Percentiles rank a stretch among this genome's conserved stretches.
Conservation (phyloP, 1,284 basidiomycete species). For the Sphaerobolus stellatus region DNA sequence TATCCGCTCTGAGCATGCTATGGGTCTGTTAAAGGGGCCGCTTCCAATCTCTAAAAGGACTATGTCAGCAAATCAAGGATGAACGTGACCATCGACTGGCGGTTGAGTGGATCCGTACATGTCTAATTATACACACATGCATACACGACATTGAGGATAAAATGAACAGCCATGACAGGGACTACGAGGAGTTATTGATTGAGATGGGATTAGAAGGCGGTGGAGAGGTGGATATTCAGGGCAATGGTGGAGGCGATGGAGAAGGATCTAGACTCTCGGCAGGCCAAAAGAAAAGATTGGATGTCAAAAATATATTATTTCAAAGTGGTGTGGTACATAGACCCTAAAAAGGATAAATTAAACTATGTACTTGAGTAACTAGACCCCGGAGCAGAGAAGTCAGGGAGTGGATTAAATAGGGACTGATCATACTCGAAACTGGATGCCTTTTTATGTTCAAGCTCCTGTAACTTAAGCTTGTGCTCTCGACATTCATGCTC, state of each 20-base stretch:
- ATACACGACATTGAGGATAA: background rate
- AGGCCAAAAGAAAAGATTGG: background rate
- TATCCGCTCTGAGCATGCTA: slow-evolving; percentile 2
- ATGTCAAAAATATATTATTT: background rate
- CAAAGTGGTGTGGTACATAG: background rate
- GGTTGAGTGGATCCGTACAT: slow-evolving; percentile 1
- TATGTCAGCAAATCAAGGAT: slow-evolving; percentile 5
- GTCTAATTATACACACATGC: slow-evolving; percentile 1
- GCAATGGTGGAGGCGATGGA: background rate
- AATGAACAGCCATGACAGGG: background rate
- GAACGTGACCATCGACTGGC: background rate
- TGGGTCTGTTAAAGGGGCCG: slow-evolving; percentile 1
- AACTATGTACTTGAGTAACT: no score
- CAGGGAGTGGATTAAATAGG: no score
- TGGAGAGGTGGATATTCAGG: background rate
- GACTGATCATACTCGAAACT: background rate
- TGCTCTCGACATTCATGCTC: background rate
- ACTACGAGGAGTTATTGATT: background rate
- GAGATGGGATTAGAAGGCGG: background rate
- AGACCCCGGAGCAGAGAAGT: no score
- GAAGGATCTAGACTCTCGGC: background rate
- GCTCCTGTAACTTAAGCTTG: background rate
- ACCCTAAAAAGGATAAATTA: background rate
- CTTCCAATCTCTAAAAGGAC: background rate
- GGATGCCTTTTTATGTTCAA: background rate